Conservation (phyloP, 345 rosid species). For the Corymbia maculata region DNA sequence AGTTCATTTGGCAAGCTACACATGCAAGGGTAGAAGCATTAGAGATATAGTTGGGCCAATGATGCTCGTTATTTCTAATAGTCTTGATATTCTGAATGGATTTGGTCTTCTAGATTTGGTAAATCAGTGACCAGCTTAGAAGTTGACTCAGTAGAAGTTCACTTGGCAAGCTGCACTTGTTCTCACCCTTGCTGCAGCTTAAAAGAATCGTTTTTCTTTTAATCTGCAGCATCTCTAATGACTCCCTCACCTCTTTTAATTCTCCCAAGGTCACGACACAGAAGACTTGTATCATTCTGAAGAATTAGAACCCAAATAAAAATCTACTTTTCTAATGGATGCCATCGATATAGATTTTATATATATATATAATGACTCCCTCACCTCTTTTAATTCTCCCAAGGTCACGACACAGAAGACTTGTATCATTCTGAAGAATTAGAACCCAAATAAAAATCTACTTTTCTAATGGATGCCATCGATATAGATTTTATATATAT, state of each 20-base stretch:
- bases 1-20: not conserved
- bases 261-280: not conserved
- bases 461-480: not conserved
- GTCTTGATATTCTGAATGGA: too few species aligned
- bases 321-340: not conserved
- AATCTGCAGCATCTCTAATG: not conserved
- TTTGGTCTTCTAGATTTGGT: too few species aligned
- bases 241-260: not conserved
- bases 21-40: too few species aligned
- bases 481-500: not conserved
- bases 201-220: not conserved
- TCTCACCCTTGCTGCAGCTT: not conserved
- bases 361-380: not conserved
- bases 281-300: not conserved
- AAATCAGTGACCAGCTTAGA: too few species aligned
- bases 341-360: not conserved
- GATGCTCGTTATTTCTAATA: too few species aligned
- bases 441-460: not conserved
- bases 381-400: not conserved
- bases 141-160: too few species aligned
- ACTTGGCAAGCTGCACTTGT: not conserved
- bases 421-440: not conserved
- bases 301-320: not conserved
- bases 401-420: not conserved
- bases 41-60: too few species aligned